These are phyloP conservation scores for Flagelloscypha sp. DNA, from an alignment of 768 basidiomycete species.

Conservation along the genomic window DNA sequence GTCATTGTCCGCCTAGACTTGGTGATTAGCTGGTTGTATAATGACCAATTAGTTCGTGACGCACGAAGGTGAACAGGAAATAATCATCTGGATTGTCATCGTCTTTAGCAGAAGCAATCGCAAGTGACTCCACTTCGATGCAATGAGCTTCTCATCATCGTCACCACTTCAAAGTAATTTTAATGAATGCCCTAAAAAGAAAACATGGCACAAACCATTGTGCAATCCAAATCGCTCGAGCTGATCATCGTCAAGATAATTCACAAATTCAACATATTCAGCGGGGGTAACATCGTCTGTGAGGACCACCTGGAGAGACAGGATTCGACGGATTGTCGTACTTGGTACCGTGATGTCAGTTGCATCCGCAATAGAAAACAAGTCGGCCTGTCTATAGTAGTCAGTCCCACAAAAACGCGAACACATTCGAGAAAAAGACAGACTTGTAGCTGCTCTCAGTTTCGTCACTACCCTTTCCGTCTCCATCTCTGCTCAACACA, in stretches of 20 bases:
- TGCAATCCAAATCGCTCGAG: conserved; percentile 57
- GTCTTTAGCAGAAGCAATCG: conserved; percentile 47
- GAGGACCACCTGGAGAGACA: conserved; percentile 41
- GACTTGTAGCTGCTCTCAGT: conserved; percentile 47
- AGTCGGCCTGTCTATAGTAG: conserved; percentile 42
- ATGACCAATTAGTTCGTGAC: too few species aligned
- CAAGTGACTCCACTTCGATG: conserved; percentile 61
- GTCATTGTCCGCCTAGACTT: conserved; percentile 60
- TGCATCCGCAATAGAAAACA: conserved; percentile 48
- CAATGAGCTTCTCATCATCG: conserved; percentile 44
- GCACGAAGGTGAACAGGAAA: conserved; percentile 56
- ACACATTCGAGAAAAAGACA: conserved; percentile 6
- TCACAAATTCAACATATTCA: conserved; percentile 47
- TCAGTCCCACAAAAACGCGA: not conserved
- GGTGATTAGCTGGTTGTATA: too few species aligned
- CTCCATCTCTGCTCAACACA: conserved; percentile 48
- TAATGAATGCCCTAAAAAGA: conserved; percentile 1
- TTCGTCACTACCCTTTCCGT: conserved; percentile 48
- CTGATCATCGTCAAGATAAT: conserved; percentile 43
- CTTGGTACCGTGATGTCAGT: conserved; percentile 53
- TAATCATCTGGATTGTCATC: conserved; percentile 50
- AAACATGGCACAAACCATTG: conserved; percentile 32
- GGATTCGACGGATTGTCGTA: conserved; percentile 48
- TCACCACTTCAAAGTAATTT: conserved; percentile 29
- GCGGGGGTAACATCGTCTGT: conserved; percentile 41